Percentiles rank a stretch among this genome's conserved stretches.
These are phyloP conservation scores for Amanita jacksonii DNA, from an alignment of 768 basidiomycete species.

Conservation along the genomic window DNA sequence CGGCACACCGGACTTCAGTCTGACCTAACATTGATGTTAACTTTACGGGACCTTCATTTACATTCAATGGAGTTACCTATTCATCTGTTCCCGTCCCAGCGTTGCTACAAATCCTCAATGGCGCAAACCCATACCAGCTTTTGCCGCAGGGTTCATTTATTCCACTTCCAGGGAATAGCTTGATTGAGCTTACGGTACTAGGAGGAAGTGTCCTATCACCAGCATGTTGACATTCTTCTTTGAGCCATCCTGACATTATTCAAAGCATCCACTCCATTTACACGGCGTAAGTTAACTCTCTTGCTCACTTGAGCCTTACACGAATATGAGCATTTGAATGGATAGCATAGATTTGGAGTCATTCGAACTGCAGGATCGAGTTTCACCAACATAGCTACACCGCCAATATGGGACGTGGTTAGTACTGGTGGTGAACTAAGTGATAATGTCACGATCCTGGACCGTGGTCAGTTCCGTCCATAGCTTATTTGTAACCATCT, in stretches of 20 bases:
- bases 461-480: too few species aligned
- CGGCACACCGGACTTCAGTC: constrained; percentile 31
- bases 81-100: constrained; percentile 31
- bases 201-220: constrained; percentile 24
- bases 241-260: constrained; percentile 15
- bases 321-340: too few species aligned
- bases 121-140: constrained; percentile 21
- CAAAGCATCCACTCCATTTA: constrained; percentile 29
- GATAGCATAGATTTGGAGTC: constrained; percentile 31
- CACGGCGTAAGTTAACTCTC: constrained; percentile 9
- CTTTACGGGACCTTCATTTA: constrained; percentile 14
- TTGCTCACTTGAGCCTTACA: too few species aligned
- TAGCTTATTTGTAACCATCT: too few species aligned
- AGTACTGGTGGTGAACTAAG: constrained; percentile 15
- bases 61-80: constrained; percentile 26
- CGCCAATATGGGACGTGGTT: constrained; percentile 46
- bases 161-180: constrained; percentile 24
- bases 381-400: constrained; percentile 33
- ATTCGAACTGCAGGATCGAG: constrained; percentile 25
- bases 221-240: constrained; percentile 15
- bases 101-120: constrained; percentile 35
- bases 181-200: constrained; percentile 28
- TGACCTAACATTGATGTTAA: constrained; percentile 21
- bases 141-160: constrained; percentile 24
- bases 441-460: constrained; percentile 38